A percentile compares a stretch with the other conserved stretches of the same genome.
phyloP scores from a whole-genome alignment of 2,329 filamentous ascomycete genomes.

The Phyllosticta paracitricarpa region DNA sequence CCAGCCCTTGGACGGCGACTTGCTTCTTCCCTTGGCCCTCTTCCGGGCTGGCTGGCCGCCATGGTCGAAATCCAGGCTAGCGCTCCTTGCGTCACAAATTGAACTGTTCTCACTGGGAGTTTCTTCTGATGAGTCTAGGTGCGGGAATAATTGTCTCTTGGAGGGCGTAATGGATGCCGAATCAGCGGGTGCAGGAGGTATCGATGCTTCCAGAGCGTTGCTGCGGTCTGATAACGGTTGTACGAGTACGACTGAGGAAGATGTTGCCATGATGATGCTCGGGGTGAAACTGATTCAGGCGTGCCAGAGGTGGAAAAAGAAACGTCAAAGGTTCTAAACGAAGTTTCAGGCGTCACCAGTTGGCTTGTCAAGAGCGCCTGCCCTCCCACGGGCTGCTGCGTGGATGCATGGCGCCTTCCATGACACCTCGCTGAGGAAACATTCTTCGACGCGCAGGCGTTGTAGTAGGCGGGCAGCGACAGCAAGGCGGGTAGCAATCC shows the following conservation, averaged over 20 bases:
- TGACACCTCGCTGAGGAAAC: background rate
- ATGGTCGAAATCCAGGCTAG: background rate
- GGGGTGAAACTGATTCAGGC: constrained; percentile 9
- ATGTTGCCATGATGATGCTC: constrained; percentile 7
- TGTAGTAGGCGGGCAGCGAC: background rate
- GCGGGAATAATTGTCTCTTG: constrained; percentile 3
- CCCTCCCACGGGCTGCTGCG: constrained; percentile 4
- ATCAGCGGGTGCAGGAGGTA: background rate
- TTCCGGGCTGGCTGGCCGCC: background rate
- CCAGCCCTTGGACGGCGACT: background rate
- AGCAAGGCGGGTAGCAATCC: background rate
- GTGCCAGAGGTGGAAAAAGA: constrained; percentile 4
- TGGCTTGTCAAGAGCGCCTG: background rate
- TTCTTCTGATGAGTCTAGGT: constrained; percentile 11
- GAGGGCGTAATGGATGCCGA: background rate
- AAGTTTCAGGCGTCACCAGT: background rate
- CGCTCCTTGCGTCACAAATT: constrained; percentile 2
- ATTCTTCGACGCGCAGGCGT: background rate
- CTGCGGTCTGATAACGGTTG: constrained; percentile 8
- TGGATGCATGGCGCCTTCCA: constrained; percentile 5
- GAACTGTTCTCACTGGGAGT: constrained; percentile 11
- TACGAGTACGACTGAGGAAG: constrained; percentile 1
- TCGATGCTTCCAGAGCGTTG: constrained; percentile 3
- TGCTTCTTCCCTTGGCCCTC: background rate
- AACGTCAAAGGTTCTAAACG: background rate